Base-by-base conservation (phyloP, 805 yeast species). In the Barnettozyma botsteinii region DNA sequence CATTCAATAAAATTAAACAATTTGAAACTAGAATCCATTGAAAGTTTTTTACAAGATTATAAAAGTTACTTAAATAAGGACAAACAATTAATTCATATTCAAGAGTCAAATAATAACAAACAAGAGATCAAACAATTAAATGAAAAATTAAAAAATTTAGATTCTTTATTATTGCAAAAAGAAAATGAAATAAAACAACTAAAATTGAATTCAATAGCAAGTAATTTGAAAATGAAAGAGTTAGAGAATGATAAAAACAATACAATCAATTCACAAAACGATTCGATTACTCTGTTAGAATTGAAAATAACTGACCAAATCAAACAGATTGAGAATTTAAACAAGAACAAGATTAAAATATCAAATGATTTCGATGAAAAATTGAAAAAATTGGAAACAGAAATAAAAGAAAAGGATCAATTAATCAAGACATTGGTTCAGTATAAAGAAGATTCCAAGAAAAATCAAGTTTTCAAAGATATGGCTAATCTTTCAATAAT, bases 1-100 rank as follows among this genome's bases (percentile, higher is more conserved):
- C 70, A 77, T 37, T 66, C 73, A 46, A 77, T 78, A 40, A 79
- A 73, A 49, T 67, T 77, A 38, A 83, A 82, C 50, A 77, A 70
- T 48, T 65, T 73, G 47, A 70, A 77, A 42, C 56, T 82, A 39
- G 63, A 65, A 33, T 70, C 81, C 10, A 62, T 84, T 31, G 77
- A 75, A 26, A 64, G 60, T 19, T 82, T 80, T 48, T 56, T 83
- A 43, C 60, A 61, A 31, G 70, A 69, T 43, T 84, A 78, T 49
- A 70, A 62, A 30, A 27, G 33, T 14, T 41, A 45, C 21, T 17
- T 50, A 19, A 35, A 27, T 10, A 34, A 34, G 13, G 47, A 42
- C 24, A 31, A 37, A 23, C 37, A 34, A 10, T 19, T 40, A 28
- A n/a, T 31, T 10, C 31, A 38, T 15, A 15, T 22, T n/a, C 25